Base-by-base conservation (phyloP, 108 stramenopile genomes). In the Stephanodiscus triporus region DNA sequence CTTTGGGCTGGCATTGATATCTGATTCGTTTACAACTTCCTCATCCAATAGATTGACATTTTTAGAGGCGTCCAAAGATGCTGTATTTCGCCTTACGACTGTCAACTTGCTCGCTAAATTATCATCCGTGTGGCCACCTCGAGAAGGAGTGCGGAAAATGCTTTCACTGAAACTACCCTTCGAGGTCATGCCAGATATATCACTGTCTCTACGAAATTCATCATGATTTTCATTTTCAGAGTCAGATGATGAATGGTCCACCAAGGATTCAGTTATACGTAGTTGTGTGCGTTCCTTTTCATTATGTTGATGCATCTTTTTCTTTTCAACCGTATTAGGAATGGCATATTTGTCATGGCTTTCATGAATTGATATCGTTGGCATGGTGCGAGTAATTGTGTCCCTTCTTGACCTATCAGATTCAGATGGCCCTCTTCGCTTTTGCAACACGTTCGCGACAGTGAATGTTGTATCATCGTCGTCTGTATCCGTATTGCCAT, bases 331-430 rank as follows among this genome's bases (percentile, higher is more conserved):
- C 45, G 65, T 66, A 30, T 23, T 66, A 36, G 47, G 65, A 10
- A 66, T 66, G 4, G 49, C 42, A 29, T 66, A 66, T n/a, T 49
- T 66, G 24, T 66, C 65, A 48, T 16, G 43, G 14, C 40, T 48
- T 0, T 64, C 63, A 51, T 36, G 48, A 20, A 66, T 66, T 9
- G 65, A 45, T 20, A 66, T 50, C 0, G 49, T 66, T 9, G 65
- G 65, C 65, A 66, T 48, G 22, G n/a, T 32, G 38, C 65, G 65
- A 51, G 65, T 66, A 16, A 66, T 66, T 0, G 47, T 66, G 50
- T 66, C 65, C 19, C 65, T 66, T 36, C 65, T 62, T 13, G 61
- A 62, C 0, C 34, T 66, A 50, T 66, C 23, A 19, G 60, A 22
- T 38, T 66, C 23, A 19, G 60, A 22, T 38, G 29, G 5, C 37